These are phyloP conservation scores for Iberis amara DNA, from an alignment of 441 rosid genomes.

Conservation along the genomic window DNA sequence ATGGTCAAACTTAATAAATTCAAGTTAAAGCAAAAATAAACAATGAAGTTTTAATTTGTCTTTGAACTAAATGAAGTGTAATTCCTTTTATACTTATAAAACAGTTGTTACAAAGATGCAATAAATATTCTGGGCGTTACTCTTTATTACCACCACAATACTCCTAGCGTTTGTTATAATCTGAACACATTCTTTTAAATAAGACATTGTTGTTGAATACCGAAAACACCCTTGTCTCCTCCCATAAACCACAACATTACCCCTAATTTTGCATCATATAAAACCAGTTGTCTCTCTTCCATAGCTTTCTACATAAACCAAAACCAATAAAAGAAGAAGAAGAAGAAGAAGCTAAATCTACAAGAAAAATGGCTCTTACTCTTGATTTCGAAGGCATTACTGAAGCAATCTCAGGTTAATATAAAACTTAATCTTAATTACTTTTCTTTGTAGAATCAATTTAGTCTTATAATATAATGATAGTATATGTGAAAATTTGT, in stretches of 20 bases:
- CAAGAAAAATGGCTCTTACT: constrained; percentile 41
- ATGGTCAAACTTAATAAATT: too few relatives aligned
- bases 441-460: too few relatives aligned
- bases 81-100: too few relatives aligned
- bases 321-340: background rate
- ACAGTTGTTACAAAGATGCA: background rate
- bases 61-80: too few relatives aligned
- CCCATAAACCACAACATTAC: constrained; percentile 20
- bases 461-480: too few relatives aligned
- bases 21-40: too few relatives aligned
- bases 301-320: constrained; percentile 5
- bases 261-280: constrained; percentile 22
- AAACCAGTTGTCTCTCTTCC: constrained; percentile 17
- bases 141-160: background rate
- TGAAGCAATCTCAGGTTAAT: constrained; percentile 63
- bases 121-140: background rate
- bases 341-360: background rate
- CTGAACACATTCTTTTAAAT: background rate
- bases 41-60: too few relatives aligned
- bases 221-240: constrained; percentile 12
- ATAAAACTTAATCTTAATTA: too few relatives aligned
- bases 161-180: background rate
- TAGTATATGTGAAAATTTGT: too few relatives aligned
- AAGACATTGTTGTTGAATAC: background rate
- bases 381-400: constrained; percentile 42